Evolutionary conservation across 1,284 basidiomycete genomes (phyloP).

Genomic region (Flammula alnicola): DNA sequence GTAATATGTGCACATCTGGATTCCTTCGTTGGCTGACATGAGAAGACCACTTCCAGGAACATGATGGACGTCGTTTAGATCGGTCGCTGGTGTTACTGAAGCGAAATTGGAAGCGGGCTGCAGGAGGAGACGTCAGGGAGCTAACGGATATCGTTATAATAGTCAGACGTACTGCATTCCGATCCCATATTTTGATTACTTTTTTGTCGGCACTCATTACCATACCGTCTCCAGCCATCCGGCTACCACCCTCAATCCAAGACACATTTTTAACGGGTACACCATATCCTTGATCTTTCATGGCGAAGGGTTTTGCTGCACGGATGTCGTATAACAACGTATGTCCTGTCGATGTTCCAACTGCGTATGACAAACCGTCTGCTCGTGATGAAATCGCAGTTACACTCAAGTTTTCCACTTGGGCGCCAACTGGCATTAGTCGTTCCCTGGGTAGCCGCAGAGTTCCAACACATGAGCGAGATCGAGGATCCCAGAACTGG

Average conservation of each 20-base stretch:
- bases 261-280: constrained; percentile 85
- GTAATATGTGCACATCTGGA: constrained; percentile 91
- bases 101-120: constrained; percentile 89
- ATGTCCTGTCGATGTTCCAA: constrained; percentile 95
- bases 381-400: constrained; percentile 84
- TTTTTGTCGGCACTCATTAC: constrained; percentile 92
- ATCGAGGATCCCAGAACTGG: constrained; percentile 96
- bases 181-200: constrained; percentile 95
- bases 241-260: constrained; percentile 89
- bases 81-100: constrained; percentile 88
- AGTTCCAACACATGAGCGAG: constrained; percentile 76
- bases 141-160: constrained; percentile 8
- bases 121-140: constrained; percentile 17
- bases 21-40: constrained; percentile 91
- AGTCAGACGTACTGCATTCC: constrained; percentile 66
- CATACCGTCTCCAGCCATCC: constrained; percentile 86
- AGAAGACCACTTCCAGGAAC: constrained; percentile 85
- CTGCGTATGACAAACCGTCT: constrained; percentile 92
- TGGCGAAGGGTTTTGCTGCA: constrained; percentile 79
- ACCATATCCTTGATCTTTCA: constrained; percentile 98
- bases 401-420: constrained; percentile 58
- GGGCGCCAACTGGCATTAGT: constrained; percentile 56
- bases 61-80: constrained; percentile 90
- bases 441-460: constrained; percentile 73
- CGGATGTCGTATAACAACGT: constrained; percentile 95